A percentile compares a stretch with the other conserved stretches of the same genome.
Evolutionary conservation across 192 early-diverging fungal species (phyloP).

Genomic region (Tieghemiomyces parasiticus): DNA sequence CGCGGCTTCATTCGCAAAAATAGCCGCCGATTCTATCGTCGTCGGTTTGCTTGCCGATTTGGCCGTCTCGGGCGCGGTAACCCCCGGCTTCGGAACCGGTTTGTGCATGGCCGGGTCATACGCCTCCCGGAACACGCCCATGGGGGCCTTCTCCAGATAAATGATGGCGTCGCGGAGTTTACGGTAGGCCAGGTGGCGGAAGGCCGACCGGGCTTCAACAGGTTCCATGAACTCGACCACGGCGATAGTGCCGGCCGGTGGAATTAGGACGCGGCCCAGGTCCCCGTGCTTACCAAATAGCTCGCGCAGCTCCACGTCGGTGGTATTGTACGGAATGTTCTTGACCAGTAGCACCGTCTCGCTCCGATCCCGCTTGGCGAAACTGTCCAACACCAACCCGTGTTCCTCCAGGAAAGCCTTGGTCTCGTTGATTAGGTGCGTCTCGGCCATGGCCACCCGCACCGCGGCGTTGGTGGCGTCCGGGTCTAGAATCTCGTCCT

Average conservation of each 20-base stretch:
- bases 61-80: slow-evolving; percentile 16
- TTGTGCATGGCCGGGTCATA: slow-evolving; percentile 25
- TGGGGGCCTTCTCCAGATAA: slow-evolving; percentile 88
- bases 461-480: slow-evolving; percentile 66
- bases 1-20: slow-evolving; percentile 20
- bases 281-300: slow-evolving; percentile 82
- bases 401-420: slow-evolving; percentile 81
- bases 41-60: slow-evolving; percentile 22
- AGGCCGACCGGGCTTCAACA: slow-evolving; percentile 81
- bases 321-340: slow-evolving; percentile 76
- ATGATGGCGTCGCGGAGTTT: slow-evolving; percentile 83
- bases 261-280: slow-evolving; percentile 78
- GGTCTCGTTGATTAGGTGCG: slow-evolving; percentile 87
- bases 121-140: slow-evolving; percentile 51
- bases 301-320: slow-evolving; percentile 62
- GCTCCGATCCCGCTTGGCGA: slow-evolving; percentile 63
- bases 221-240: slow-evolving; percentile 85
- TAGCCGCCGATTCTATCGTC: slow-evolving; percentile 22
- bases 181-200: slow-evolving; percentile 75
- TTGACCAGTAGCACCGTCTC: slow-evolving; percentile 90
- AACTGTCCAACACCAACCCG: slow-evolving; percentile 66
- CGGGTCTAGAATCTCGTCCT: slow-evolving; percentile 78
- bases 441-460: slow-evolving; percentile 92
- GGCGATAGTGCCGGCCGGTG: slow-evolving; percentile 84
- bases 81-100: background rate